Evolutionary conservation across 345 rosid genomes (phyloP), one percentile per base, ranked within the genome.

Genomic region (Turnera subulata): DNA sequence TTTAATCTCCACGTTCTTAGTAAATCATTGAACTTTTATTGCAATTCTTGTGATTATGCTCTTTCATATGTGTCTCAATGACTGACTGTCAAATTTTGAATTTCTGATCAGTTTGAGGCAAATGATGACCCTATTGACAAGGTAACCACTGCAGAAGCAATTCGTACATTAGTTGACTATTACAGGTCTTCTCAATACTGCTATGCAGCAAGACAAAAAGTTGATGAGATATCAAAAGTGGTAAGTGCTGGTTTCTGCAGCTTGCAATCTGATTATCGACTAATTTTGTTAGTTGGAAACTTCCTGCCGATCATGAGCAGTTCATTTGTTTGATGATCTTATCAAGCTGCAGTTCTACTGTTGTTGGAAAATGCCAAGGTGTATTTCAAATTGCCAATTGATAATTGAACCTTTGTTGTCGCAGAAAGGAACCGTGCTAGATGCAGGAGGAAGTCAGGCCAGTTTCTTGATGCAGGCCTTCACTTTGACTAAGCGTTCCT

Each of bases 401-500:
- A 56, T 9, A n/a, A 12, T 49, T 18, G 6, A 1, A 11, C 18
- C 6, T 53, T 52, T 8, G 5, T 16, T 43, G 50, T 56, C 62
- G 69, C 95, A 92, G 98, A 92, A 73, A 79, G 95, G 96, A 53
- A 86, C 96, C 0, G 86, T 89, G 63, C 87, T 89, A 17, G 96
- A 92, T 47, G 66, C 89, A 32, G 95, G 96, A 50, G 98, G 98
- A 43, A 92, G 96, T 71, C 95, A 84, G 68, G 96, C 98, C 44
- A 92, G 96, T 76, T 92, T 89, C 82, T 72, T 83, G 58, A 84
- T 80, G 83, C 98, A 92, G 73, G 61, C 91, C 17, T 83, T 71
- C 26, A 79, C 86, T 45, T 73, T 92, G 65, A 92, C 97, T n/a
- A 82, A 82, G 72, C 87, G 98, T 11, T 89, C 96, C 11, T 84